Evolutionary conservation across 2,329 filamentous ascomycete genomes (phyloP).

Genomic region (Macrophomina phaseolina): DNA sequence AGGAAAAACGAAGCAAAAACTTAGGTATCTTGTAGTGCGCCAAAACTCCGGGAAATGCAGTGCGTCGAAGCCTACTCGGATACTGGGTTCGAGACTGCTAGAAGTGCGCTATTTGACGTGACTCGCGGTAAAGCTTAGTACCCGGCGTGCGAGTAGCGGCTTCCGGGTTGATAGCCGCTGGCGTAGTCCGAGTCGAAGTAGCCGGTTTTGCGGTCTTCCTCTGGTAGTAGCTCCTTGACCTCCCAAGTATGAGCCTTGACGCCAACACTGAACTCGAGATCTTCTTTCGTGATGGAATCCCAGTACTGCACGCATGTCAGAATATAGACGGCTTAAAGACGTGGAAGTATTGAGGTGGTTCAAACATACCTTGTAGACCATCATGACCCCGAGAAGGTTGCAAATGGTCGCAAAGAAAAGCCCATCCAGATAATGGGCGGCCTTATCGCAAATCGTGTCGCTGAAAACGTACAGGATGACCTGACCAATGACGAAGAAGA

Average conservation of each 20-base stretch:
- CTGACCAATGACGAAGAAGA: conserved; percentile 92
- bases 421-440: conserved; percentile 92
- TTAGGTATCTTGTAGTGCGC: conserved; percentile 14
- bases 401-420: conserved; percentile 93
- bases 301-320: conserved; percentile 71
- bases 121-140: not conserved
- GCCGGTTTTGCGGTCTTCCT: conserved; percentile 77
- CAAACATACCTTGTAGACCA: conserved; percentile 89
- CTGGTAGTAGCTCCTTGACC: conserved; percentile 82
- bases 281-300: conserved; percentile 98
- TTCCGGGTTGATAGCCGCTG: conserved; percentile 47
- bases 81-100: not conserved
- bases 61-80: not conserved
- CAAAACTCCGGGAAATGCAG: conserved; percentile 1
- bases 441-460: conserved; percentile 78
- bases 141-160: conserved; percentile 34
- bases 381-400: conserved; percentile 96
- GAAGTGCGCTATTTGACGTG: not conserved
- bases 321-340: not conserved
- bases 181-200: conserved; percentile 71
- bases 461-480: conserved; percentile 92
- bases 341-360: conserved; percentile 1
- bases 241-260: conserved; percentile 98
- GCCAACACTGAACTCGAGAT: conserved; percentile 96
- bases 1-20: not conserved